Percentiles rank a stretch among this genome's conserved stretches.
These are phyloP conservation scores for Calonectria ilicicola DNA, from an alignment of 2,329 filamentous ascomycete genomes.

Conservation along the genomic window DNA sequence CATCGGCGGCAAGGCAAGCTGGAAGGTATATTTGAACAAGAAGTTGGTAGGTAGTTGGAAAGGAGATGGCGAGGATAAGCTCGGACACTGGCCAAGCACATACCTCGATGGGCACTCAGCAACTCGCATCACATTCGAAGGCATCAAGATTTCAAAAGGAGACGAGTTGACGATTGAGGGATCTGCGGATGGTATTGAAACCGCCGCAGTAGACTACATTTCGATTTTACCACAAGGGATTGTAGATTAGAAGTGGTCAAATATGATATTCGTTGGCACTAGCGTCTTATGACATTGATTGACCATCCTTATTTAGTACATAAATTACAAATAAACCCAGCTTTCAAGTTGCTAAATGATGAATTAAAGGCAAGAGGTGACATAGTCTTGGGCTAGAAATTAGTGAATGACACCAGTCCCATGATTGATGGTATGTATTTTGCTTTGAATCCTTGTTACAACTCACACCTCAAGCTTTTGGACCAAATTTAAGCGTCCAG, in stretches of 20 bases:
- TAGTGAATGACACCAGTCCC: no score
- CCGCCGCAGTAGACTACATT: slow-evolving; percentile 76
- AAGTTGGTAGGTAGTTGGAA: slow-evolving; percentile 67
- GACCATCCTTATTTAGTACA: not conserved
- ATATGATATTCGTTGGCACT: not conserved
- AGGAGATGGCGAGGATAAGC: slow-evolving; percentile 68
- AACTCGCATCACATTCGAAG: slow-evolving; percentile 69
- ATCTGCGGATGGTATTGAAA: slow-evolving; percentile 69
- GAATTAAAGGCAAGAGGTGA: no score
- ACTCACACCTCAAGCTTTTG: not conserved
- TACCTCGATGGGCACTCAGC: slow-evolving; percentile 76
- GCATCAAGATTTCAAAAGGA: slow-evolving; percentile 61
- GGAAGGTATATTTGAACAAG: slow-evolving; percentile 66
- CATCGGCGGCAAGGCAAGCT: slow-evolving; percentile 67
- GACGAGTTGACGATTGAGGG: slow-evolving; percentile 68
- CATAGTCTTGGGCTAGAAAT: no score
- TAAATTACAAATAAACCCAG: not conserved
- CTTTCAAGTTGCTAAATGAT: no score
- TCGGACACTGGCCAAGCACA: slow-evolving; percentile 69
- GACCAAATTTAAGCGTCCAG: slow-evolving; percentile 13
- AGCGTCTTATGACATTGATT: not conserved
- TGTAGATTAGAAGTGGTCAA: not conserved
- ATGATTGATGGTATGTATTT: no score
- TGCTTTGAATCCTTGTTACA: no score
- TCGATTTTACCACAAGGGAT: slow-evolving; percentile 63